Evolutionary conservation across 2,329 filamentous ascomycete species (phyloP), one percentile per base, ranked within the genome.

Genomic region (Penicillium sp.): DNA sequence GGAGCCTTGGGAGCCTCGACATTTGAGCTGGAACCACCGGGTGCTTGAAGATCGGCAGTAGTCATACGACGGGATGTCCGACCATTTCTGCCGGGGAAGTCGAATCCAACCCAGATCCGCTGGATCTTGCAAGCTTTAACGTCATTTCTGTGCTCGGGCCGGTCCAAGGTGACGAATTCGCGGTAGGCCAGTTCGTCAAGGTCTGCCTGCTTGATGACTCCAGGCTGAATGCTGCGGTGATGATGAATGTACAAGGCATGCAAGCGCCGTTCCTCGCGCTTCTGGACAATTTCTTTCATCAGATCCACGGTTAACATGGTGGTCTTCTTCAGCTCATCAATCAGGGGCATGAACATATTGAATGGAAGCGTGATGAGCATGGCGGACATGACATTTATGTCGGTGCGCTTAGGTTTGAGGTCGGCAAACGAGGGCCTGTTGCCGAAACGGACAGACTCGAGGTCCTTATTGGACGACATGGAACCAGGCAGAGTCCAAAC

Each of bases 241-340:
- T 5, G 13, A 1, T 9, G 8, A 6, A 41, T 40, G 3, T 41
- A 41, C 11, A 66, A 47, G 3, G 59, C 62, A 18, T 51, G 42
- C 3, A 56, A 23, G 3, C 66, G 61, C 22, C 64, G 61, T 6
- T 45, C 22, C 50, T 69, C 66, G 4, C 66, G 59, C 44, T 63
- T 59, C 3, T 49, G 35, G 4, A 69, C 28, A 6, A 68, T 50
- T 1, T 50, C 49, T 14, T 49, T 42, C 1, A 58, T 57, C 7
- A 63, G 37, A 1, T 40, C 34, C 10, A 23, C 14, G 2, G 44
- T 56, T 26, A 67, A 32, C 3, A 50, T 34, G 4, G 50, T 34
- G 16, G 47, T 45, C 3, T 31, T 26, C 9, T 49, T 47, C 52
- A 66, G 55, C 1, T 51, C 42, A 4, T 28, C 45, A 9, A 67